Percentiles rank a stretch among this genome's conserved stretches.
These are phyloP conservation scores for Hemisphaericaspora xylanilytica DNA, from an alignment of 1,139 yeast genomes.

Conservation along the genomic window DNA sequence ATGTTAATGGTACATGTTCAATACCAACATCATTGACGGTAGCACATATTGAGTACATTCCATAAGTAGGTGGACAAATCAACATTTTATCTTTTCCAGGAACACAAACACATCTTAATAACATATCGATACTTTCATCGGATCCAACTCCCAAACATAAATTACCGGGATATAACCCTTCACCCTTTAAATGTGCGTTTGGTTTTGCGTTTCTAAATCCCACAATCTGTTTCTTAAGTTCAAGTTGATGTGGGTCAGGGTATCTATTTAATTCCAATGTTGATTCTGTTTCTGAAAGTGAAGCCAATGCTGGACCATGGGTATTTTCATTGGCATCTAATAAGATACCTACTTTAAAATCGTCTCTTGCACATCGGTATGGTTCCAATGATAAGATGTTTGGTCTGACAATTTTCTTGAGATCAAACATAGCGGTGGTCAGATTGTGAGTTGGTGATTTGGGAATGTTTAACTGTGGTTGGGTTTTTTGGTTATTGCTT, in stretches of 20 bases:
- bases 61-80: conserved; percentile 94
- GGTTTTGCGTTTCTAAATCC: conserved; percentile 63
- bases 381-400: conserved; percentile 81
- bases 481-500: too few relatives aligned
- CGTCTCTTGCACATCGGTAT: conserved; percentile 94
- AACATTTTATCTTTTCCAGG: conserved; percentile 83
- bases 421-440: conserved; percentile 51
- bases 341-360: conserved; percentile 78
- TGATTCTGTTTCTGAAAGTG: conserved; percentile 24
- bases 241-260: conserved; percentile 95
- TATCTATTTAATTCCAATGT: conserved; percentile 71
- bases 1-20: conserved; percentile 62
- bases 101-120: conserved; percentile 78
- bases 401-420: conserved; percentile 70
- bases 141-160: conserved; percentile 95
- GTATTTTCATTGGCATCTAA: conserved; percentile 97
- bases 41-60: conserved; percentile 94
- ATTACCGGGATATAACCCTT: conserved; percentile 57
- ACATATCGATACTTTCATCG: conserved; percentile 89
- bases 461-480: too few relatives aligned
- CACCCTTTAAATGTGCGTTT: conserved; percentile 19
- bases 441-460: too few relatives aligned
- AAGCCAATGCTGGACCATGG: conserved; percentile 73
- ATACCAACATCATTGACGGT: conserved; percentile 81
- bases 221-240: conserved; percentile 68